Conservation (phyloP, 306 rosid species). For the Crotalaria pallida region DNA sequence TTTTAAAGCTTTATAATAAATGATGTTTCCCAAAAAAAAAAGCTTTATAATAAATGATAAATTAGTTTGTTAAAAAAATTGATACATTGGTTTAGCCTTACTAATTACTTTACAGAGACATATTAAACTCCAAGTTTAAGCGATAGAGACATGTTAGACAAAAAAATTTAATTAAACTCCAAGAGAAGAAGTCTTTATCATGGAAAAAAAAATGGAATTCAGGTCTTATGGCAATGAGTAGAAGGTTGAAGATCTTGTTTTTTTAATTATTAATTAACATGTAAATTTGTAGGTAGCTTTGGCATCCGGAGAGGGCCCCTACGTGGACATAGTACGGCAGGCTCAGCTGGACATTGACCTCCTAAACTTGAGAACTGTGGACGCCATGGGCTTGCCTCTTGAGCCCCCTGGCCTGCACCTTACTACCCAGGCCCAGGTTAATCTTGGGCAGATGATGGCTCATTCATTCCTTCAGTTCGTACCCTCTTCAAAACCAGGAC, state of each 20-base stretch:
- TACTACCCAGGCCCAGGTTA: conserved; percentile 44
- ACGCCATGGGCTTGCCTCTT: conserved; percentile 47
- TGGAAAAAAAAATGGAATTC: neutral
- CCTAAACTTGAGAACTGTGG: conserved; percentile 49
- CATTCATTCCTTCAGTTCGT: conserved; percentile 43
- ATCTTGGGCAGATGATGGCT: conserved; percentile 54
- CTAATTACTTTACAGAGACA: conserved; percentile 1
- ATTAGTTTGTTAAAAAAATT: too few species aligned
- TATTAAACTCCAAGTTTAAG: neutral
- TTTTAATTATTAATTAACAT: too few species aligned
- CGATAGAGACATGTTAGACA: neutral
- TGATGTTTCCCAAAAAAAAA: too few species aligned
- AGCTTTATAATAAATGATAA: too few species aligned
- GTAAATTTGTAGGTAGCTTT: conserved; percentile 48
- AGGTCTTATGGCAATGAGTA: neutral
- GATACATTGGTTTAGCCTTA: neutral
- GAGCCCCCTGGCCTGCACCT: conserved; percentile 62
- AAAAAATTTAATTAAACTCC: neutral
- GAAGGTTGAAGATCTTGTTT: neutral
- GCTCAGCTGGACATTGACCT: conserved; percentile 58
- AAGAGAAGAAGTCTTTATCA: conserved; percentile 4
- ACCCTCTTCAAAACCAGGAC: conserved; percentile 14
- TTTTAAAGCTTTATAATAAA: neutral
- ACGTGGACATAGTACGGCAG: conserved; percentile 43
- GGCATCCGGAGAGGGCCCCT: conserved; percentile 57